These are phyloP conservation scores for Coemansia sp. DNA, from an alignment of 192 early-diverging fungal genomes.

Conservation along the genomic window DNA sequence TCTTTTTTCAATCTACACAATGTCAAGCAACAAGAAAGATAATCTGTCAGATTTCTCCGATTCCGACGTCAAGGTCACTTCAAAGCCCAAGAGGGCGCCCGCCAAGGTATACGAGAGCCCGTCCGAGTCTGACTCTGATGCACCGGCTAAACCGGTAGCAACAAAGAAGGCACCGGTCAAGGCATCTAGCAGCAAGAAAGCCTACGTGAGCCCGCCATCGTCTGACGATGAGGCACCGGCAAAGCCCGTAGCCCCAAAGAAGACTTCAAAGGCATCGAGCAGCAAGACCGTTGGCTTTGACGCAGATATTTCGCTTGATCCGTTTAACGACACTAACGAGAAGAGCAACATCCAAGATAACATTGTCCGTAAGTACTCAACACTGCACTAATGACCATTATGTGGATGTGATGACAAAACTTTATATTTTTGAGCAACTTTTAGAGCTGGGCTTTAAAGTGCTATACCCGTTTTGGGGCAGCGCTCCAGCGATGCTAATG, in stretches of 20 bases:
- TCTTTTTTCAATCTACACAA: conserved; percentile 5
- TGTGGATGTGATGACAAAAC: conserved; percentile 19
- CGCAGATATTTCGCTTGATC: not conserved
- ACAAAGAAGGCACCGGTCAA: not conserved
- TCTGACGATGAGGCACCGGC: not conserved
- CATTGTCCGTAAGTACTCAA: conserved; percentile 15
- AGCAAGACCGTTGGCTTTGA: conserved; percentile 17
- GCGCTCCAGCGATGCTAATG: conserved; percentile 42
- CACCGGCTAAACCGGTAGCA: not conserved
- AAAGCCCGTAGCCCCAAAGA: not conserved
- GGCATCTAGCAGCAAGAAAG: conserved; percentile 19
- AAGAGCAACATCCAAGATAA: conserved; percentile 23
- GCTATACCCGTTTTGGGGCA: conserved; percentile 36
- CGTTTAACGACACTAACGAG: conserved; percentile 56
- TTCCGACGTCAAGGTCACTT: not conserved
- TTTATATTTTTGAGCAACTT: conserved; percentile 13
- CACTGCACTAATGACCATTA: too few relatives aligned
- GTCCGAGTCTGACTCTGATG: not conserved
- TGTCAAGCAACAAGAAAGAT: not conserved
- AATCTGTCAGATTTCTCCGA: not conserved
- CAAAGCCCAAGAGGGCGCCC: not conserved
- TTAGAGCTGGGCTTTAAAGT: conserved; percentile 6
- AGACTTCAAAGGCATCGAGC: not conserved
- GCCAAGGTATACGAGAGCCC: conserved; percentile 3
- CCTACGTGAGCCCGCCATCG: not conserved